Base-by-base conservation (phyloP, 2,329 filamentous ascomycete species). In the Colletotrichum sidae region DNA sequence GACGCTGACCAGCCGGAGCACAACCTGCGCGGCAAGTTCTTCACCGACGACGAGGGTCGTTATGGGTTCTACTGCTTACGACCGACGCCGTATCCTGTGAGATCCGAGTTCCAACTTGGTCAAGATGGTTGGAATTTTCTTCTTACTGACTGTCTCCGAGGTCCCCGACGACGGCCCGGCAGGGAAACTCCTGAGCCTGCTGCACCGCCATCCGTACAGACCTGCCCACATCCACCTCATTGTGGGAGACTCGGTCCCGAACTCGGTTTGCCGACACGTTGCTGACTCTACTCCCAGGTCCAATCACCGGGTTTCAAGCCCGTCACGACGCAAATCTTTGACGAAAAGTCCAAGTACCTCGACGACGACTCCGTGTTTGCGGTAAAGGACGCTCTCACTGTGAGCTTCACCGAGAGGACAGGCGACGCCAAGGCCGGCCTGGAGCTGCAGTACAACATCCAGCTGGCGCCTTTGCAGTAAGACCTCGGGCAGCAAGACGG, bases 241-340 rank as follows among this genome's bases (percentile, higher is more conserved):
- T 74, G 83, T 84, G 61, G 70, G 71, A 70, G 71, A 71, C 74
- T 35, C 8, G 6, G 5, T 3, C 1, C 12, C 1, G 13, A 47
- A 25, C 12, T 25, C 9, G 7, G 6, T 37, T 35, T 38, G 34
- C 1, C 17, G 5, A 35, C 8, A 6, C 17, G 78, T 5, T 4
- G 3, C 17, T 61, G 13, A 65, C 9, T 11, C 1, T 0, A 8
- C 7, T 4, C 25, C 2, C 15, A 65, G 62, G 75, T 81, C 53
- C 81, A 83, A 35, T 81, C 83, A 11, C 81, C 85, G 2, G 85
- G 85, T 8, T 89, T 90, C 80, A 90, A 88, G 71, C 82, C 89
- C 0, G 84, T 96, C 52, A 91, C 90, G 0, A 85, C 84, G 1
- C 92, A 96, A 75, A 88, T 96, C 60, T 95, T 93, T 73, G 91